These are phyloP conservation scores for Ashbya aceris DNA, from an alignment of 1,139 yeast genomes.

Conservation along the genomic window DNA sequence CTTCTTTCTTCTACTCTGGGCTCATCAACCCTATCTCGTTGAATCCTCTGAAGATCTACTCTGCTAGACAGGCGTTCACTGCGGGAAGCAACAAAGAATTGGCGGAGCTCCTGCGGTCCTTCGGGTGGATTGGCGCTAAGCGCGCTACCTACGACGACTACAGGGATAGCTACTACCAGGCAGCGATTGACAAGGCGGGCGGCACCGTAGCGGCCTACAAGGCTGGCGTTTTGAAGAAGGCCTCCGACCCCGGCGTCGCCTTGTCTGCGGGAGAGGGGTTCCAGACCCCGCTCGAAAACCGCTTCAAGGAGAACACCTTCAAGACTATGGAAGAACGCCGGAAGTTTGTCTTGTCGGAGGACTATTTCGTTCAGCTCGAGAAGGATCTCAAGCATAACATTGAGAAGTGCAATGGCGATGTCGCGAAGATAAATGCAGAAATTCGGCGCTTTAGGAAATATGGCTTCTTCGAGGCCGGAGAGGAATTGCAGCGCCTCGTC, in stretches of 20 bases:
- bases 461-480: conserved; percentile 48
- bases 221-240: conserved; percentile 54
- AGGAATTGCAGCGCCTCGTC: conserved; percentile 33
- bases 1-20: conserved; percentile 55
- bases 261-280: conserved; percentile 78
- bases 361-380: conserved; percentile 44
- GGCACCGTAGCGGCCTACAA: conserved; percentile 74
- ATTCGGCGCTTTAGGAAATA: conserved; percentile 44
- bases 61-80: conserved; percentile 20
- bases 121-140: conserved; percentile 93
- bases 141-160: conserved; percentile 64
- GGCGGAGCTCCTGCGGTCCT: conserved; percentile 47
- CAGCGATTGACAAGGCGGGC: conserved; percentile 58
- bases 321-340: conserved; percentile 28
- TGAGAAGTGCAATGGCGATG: conserved; percentile 21
- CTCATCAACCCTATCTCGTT: conserved; percentile 63
- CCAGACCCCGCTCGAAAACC: conserved; percentile 43
- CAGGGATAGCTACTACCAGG: conserved; percentile 59
- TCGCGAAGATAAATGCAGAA: conserved; percentile 29
- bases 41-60: conserved; percentile 33
- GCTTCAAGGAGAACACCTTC: conserved; percentile 26
- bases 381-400: conserved; percentile 34
- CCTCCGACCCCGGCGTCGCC: conserved; percentile 52
- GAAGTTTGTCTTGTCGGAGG: conserved; percentile 44
- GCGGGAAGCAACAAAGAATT: conserved; percentile 26